A percentile compares a stretch with the other conserved stretches of the same genome.
Evolutionary conservation across 2,329 filamentous ascomycete species (phyloP).

Genomic region (Allantophomopsis cytisporea): DNA sequence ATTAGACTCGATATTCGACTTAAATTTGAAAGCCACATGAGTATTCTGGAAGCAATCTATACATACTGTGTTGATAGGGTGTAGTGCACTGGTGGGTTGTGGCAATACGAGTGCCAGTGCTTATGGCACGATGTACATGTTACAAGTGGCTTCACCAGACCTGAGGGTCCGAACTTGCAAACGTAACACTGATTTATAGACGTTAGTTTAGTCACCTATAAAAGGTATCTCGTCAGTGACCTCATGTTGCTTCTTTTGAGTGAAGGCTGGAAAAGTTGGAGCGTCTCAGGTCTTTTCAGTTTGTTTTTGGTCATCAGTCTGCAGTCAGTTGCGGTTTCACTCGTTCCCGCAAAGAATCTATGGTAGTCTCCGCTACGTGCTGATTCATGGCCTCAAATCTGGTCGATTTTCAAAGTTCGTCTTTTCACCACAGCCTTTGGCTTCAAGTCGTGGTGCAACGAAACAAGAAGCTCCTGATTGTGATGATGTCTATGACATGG

Average conservation of each 20-base stretch:
- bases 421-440: constrained; percentile 49
- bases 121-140: constrained; percentile 8
- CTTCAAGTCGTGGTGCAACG: constrained; percentile 28
- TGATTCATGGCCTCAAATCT: constrained; percentile 1
- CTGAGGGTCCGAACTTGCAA: no score
- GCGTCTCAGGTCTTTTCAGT: constrained; percentile 69
- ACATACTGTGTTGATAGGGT: no score
- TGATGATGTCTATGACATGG: constrained; percentile 20
- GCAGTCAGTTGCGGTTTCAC: constrained; percentile 18
- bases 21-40: no score
- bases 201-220: not conserved
- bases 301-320: constrained; percentile 29
- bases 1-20: no score
- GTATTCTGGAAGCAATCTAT: no score
- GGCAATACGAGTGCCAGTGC: constrained; percentile 9
- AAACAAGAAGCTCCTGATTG: constrained; percentile 38
- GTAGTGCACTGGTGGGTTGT: constrained; percentile 2
- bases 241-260: not conserved
- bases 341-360: constrained; percentile 3
- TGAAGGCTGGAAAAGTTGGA: not conserved
- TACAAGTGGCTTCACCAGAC: not conserved
- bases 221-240: constrained; percentile 1
- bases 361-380: constrained; percentile 7
- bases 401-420: constrained; percentile 2
- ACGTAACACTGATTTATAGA: constrained; percentile 2